These are phyloP conservation scores for Xylaria arbuscula DNA, from an alignment of 2,329 filamentous ascomycete species.

Conservation along the genomic window DNA sequence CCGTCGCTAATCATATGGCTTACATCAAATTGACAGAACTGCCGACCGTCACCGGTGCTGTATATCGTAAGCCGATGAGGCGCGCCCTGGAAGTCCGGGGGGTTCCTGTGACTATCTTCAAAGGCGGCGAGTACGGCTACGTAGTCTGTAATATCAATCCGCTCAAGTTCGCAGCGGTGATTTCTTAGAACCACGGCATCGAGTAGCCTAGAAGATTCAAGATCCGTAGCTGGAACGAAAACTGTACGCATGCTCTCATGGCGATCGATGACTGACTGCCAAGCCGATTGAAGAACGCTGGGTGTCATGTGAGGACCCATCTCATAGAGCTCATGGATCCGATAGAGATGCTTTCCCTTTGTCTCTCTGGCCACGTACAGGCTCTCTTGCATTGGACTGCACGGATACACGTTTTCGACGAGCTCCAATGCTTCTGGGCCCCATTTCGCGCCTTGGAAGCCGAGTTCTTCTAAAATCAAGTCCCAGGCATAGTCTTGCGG, in stretches of 20 bases:
- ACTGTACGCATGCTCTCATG: constrained; percentile 26
- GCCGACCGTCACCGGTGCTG: constrained; percentile 9
- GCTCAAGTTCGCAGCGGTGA: not conserved
- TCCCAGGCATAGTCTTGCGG: constrained; percentile 19
- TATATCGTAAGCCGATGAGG: constrained; percentile 10
- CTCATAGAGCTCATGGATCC: constrained; percentile 22
- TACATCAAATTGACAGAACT: constrained; percentile 7
- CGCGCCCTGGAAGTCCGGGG: constrained; percentile 4
- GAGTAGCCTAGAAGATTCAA: constrained; percentile 21
- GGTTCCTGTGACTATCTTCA: constrained; percentile 8
- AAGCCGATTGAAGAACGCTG: constrained; percentile 16
- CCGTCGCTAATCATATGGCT: constrained; percentile 23
- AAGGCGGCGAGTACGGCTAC: constrained; percentile 6
- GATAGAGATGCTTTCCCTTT: constrained; percentile 24
- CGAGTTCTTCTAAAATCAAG: constrained; percentile 15
- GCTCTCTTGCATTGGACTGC: constrained; percentile 26
- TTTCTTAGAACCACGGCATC: constrained; percentile 26
- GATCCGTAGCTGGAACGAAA: constrained; percentile 18
- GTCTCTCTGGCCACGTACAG: constrained; percentile 21
- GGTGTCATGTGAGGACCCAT: constrained; percentile 13
- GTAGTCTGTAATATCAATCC: not conserved
- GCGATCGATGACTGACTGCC: constrained; percentile 20
- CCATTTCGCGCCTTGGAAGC: constrained; percentile 6
- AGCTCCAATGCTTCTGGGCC: not conserved
- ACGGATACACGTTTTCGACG: constrained; percentile 23